A percentile compares a stretch with the other conserved stretches of the same genome.
phyloP scores from a whole-genome alignment of 331 rosid species.

The Rosa hybrid region DNA sequence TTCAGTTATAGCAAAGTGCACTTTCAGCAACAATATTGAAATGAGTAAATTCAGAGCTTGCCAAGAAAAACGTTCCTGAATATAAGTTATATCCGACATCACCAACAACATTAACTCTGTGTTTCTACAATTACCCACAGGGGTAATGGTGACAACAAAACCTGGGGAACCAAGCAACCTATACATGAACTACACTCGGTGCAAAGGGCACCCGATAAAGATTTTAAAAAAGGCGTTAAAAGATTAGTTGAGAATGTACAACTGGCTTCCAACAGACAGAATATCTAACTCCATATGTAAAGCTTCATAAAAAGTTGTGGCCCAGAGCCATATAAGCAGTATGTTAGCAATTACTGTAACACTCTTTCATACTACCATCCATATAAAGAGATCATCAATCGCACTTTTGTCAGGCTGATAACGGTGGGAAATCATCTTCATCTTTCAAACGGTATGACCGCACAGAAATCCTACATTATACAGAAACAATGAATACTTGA shows the following conservation, averaged over 20 bases:
- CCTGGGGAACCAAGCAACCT: constrained; percentile 30
- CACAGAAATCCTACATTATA: constrained; percentile 38
- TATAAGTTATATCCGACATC: constrained; percentile 27
- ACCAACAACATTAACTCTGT: constrained; percentile 20
- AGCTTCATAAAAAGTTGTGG: constrained; percentile 32
- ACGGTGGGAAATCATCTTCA: constrained; percentile 53
- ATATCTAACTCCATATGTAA: constrained; percentile 28
- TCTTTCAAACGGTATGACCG: constrained; percentile 48
- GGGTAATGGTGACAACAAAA: constrained; percentile 22
- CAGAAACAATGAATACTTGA: constrained; percentile 18
- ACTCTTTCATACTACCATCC: constrained; percentile 26
- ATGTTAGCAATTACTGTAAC: constrained; percentile 34
- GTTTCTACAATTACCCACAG: constrained; percentile 26
- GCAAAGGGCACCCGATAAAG: constrained; percentile 13
- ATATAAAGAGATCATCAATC: constrained; percentile 14
- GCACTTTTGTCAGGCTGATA: constrained; percentile 31
- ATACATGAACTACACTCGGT: constrained; percentile 23
- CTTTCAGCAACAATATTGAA: neutral
- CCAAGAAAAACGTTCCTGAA: neutral
- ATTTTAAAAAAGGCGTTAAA: neutral
- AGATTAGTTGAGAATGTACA: constrained; percentile 32
- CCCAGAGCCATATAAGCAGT: constrained; percentile 9
- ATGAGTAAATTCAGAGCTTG: neutral
- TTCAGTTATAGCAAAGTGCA: neutral
- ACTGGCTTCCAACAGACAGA: constrained; percentile 15